phyloP scores from a whole-genome alignment of 176 grass and related monocot genomes.

The Oryza meridionalis region DNA sequence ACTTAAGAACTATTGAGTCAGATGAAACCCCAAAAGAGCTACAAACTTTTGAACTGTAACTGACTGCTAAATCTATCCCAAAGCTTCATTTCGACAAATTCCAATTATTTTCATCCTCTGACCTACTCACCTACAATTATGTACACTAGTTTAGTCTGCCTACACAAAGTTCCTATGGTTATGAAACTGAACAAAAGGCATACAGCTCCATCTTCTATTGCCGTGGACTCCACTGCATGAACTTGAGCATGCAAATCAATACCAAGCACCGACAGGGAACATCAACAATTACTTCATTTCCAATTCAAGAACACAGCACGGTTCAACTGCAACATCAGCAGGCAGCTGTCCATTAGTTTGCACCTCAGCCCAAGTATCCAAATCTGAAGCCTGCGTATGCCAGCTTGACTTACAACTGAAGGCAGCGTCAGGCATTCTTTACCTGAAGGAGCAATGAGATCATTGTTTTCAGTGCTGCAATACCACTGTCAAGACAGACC shows the following conservation, averaged over 20 bases:
- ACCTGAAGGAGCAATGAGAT: slow-evolving; percentile 28
- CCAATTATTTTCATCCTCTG: slow-evolving; percentile 17
- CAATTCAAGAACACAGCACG: neutral
- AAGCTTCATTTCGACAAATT: slow-evolving; percentile 53
- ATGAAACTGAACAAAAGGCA: slow-evolving; percentile 32
- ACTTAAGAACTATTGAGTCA: neutral
- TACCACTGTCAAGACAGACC: slow-evolving; percentile 43
- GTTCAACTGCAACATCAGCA: neutral
- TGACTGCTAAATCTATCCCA: slow-evolving; percentile 40
- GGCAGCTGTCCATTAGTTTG: slow-evolving; percentile 25
- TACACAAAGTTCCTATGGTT: slow-evolving; percentile 26
- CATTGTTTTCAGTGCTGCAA: slow-evolving; percentile 21
- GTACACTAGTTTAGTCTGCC: slow-evolving; percentile 44
- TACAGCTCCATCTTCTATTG: slow-evolving; percentile 14
- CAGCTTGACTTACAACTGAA: slow-evolving; percentile 33
- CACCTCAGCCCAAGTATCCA: slow-evolving; percentile 36
- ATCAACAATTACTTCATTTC: slow-evolving; percentile 9
- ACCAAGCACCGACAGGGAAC: neutral
- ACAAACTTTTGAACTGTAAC: slow-evolving; percentile 15
- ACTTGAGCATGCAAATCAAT: slow-evolving; percentile 3
- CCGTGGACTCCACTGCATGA: neutral
- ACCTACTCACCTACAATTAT: slow-evolving; percentile 30
- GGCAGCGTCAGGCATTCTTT: neutral
- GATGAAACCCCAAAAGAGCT: slow-evolving; percentile 14
- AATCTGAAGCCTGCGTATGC: slow-evolving; percentile 23